A percentile compares a stretch with the other conserved stretches of the same genome.
These are phyloP conservation scores for Allium cepa DNA, from an alignment of 106 monocot genomes.

Conservation along the genomic window DNA sequence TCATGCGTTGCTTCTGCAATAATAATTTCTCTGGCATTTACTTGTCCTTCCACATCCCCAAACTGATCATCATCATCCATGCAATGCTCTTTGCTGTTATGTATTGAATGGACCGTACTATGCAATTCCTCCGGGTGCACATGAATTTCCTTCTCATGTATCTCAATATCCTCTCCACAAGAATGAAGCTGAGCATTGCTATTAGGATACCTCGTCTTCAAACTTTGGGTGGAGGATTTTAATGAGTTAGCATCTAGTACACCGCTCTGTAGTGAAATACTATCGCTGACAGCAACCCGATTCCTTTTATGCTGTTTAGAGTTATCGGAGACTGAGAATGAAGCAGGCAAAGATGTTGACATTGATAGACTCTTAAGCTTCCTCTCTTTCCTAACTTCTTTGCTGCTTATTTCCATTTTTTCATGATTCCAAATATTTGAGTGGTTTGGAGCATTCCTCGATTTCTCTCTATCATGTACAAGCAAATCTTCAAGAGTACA, in stretches of 20 bases:
- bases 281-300: not conserved
- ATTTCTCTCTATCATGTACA: conserved; percentile 25
- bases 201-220: not conserved
- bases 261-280: conserved; percentile 21
- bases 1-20: conserved; percentile 1
- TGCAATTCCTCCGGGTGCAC: conserved; percentile 18
- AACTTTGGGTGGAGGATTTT: conserved; percentile 17
- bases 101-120: too few species aligned
- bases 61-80: conserved; percentile 7
- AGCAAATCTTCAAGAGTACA: conserved; percentile 69
- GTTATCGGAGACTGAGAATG: conserved; percentile 13
- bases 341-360: conserved; percentile 45
- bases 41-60: not conserved
- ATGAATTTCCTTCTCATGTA: conserved; percentile 30
- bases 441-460: not conserved
- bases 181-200: not conserved
- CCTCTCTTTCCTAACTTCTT: too few species aligned
- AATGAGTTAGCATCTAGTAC: conserved; percentile 20
- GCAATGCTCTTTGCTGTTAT: too few species aligned
- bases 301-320: conserved; percentile 18
- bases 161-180: conserved; percentile 15
- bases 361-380: conserved; percentile 25
- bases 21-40: conserved; percentile 6
- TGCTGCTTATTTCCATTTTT: not conserved
- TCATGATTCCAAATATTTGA: conserved; percentile 1